Percentiles rank a stretch among this genome's conserved stretches.
phyloP scores from a whole-genome alignment of 2,329 filamentous ascomycete species.

The Emergomyces africanus region DNA sequence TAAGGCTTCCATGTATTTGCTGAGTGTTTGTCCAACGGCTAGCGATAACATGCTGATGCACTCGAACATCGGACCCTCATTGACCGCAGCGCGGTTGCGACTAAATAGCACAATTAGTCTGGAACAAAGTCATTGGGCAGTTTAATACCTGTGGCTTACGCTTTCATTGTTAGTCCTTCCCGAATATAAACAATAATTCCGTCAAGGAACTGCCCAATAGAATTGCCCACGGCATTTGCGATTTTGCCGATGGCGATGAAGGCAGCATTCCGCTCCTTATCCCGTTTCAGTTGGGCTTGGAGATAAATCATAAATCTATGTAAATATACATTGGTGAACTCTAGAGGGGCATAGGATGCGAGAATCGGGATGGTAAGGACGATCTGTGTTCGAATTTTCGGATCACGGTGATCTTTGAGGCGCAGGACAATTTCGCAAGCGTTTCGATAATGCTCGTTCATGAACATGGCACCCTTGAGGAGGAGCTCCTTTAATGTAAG shows the following conservation, averaged over 20 bases:
- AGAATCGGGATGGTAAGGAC: conserved; percentile 85
- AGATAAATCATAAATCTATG: conserved; percentile 97
- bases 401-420: conserved; percentile 85
- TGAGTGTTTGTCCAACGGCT: conserved; percentile 88
- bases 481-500: conserved; percentile 87
- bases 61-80: conserved; percentile 74
- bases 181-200: conserved; percentile 87
- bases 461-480: conserved; percentile 95
- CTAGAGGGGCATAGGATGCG: conserved; percentile 79
- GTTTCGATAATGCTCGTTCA: conserved; percentile 88
- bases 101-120: conserved; percentile 22
- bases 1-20: conserved; percentile 95
- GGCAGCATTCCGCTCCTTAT: conserved; percentile 85
- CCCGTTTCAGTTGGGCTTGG: conserved; percentile 83
- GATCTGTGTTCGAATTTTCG: conserved; percentile 76
- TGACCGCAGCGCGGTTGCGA: conserved; percentile 42
- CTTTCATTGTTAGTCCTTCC: conserved; percentile 75
- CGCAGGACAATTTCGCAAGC: conserved; percentile 86
- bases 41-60: conserved; percentile 95
- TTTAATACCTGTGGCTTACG: conserved; percentile 29
- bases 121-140: conserved; percentile 3
- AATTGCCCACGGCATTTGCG: conserved; percentile 88
- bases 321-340: conserved; percentile 77
- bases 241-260: conserved; percentile 95
- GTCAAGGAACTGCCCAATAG: conserved; percentile 89